phyloP scores from a whole-genome alignment of 2,329 filamentous ascomycete species.

The Fusarium denticulatum region DNA sequence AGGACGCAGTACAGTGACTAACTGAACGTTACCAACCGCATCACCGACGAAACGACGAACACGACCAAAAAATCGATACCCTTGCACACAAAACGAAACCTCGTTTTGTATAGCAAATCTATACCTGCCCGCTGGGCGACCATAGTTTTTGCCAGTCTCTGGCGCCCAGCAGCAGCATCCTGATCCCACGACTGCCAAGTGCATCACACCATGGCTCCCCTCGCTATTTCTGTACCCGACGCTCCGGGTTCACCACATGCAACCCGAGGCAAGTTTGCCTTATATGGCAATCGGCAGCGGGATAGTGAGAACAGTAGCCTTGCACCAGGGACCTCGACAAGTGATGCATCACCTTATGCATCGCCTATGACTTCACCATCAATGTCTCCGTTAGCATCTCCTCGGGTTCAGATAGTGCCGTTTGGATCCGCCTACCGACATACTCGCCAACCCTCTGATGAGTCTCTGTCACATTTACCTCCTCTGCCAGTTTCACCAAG shows the following conservation, averaged over 20 bases:
- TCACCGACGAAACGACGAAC: constrained; percentile 27
- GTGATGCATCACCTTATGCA: constrained; percentile 39
- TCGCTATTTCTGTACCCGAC: constrained; percentile 36
- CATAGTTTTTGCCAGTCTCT: constrained; percentile 34
- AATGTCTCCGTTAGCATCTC: constrained; percentile 36
- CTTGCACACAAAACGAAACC: constrained; percentile 15
- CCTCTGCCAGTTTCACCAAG: constrained; percentile 52
- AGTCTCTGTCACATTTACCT: constrained; percentile 46
- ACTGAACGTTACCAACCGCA: constrained; percentile 28
- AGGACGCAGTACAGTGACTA: constrained; percentile 31
- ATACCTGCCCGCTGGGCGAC: constrained; percentile 36
- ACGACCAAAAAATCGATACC: constrained; percentile 25
- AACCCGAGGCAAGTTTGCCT: constrained; percentile 34
- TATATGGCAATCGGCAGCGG: constrained; percentile 31
- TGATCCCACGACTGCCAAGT: constrained; percentile 11
- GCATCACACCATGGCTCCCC: constrained; percentile 32
- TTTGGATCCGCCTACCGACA: constrained; percentile 38
- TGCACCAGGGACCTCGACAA: constrained; percentile 27
- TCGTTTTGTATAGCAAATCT: constrained; percentile 9
- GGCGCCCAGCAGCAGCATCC: constrained; percentile 38
- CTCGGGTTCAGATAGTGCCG: constrained; percentile 37
- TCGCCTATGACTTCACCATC: constrained; percentile 36
- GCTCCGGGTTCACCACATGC: constrained; percentile 33
- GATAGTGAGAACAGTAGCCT: constrained; percentile 36
- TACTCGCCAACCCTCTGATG: constrained; percentile 32